A percentile compares a stretch with the other conserved stretches of the same genome.
phyloP scores from a whole-genome alignment of 2,329 filamentous ascomycete genomes.

The Podosphaera fusca region DNA sequence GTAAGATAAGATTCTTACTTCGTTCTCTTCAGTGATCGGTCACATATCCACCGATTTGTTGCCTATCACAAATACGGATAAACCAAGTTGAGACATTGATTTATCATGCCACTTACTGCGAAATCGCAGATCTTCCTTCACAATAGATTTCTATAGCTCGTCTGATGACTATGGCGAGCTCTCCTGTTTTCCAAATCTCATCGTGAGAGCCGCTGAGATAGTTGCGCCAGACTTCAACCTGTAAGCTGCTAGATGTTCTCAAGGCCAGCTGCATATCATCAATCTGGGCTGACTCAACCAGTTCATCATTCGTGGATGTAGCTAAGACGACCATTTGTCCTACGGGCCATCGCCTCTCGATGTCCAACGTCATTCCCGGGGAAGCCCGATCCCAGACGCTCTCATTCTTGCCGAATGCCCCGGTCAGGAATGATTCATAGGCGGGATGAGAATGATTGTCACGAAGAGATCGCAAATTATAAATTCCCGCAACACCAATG shows the following conservation, averaged over 20 bases:
- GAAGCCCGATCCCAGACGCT: constrained; percentile 25
- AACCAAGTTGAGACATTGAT: too few relatives aligned
- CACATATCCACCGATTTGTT: too few relatives aligned
- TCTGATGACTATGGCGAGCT: background rate
- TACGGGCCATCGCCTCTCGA: constrained; percentile 1
- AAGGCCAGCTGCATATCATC: constrained; percentile 6
- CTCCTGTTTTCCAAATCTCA: background rate
- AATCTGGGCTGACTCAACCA: constrained; percentile 11
- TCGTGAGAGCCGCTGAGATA: background rate
- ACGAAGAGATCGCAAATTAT: constrained; percentile 25
- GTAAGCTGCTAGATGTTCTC: background rate
- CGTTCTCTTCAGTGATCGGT: too few relatives aligned
- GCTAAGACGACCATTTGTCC: constrained; percentile 6
- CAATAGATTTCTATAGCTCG: too few relatives aligned
- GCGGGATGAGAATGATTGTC: constrained; percentile 6
- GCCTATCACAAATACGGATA: too few relatives aligned
- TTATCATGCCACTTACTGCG: too few relatives aligned
- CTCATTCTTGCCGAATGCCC: constrained; percentile 25
- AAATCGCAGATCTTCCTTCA: too few relatives aligned
- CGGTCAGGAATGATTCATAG: constrained; percentile 11
- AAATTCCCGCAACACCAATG: constrained; percentile 41
- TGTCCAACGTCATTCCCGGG: constrained; percentile 3
- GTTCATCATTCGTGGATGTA: constrained; percentile 22
- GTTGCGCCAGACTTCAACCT: background rate
- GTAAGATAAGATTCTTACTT: too few relatives aligned